Conservation (phyloP, 2,329 filamentous ascomycete species). For the Epicoccum sorghinum region DNA sequence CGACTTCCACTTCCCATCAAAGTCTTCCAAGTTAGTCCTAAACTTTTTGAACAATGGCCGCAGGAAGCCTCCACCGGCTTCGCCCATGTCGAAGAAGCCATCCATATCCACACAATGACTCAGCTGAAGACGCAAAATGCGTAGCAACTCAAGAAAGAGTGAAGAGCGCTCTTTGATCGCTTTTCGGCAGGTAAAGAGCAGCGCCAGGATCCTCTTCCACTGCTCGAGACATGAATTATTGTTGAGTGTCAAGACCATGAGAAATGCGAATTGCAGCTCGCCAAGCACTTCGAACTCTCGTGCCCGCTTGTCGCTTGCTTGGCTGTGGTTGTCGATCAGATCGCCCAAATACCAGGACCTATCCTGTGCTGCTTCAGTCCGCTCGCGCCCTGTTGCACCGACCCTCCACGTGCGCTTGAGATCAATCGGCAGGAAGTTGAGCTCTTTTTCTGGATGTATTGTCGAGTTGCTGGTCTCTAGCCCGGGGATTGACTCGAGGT, state of each 20-base stretch:
- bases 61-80: conserved; percentile 60
- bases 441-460: conserved; percentile 46
- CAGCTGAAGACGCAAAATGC: conserved; percentile 59
- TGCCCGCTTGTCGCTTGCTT: conserved; percentile 30
- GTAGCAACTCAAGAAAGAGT: conserved; percentile 61
- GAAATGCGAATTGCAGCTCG: conserved; percentile 67
- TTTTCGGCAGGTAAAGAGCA: conserved; percentile 62
- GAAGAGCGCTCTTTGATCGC: conserved; percentile 57
- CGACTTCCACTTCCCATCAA: conserved; percentile 48
- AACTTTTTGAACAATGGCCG: conserved; percentile 60
- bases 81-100: conserved; percentile 65
- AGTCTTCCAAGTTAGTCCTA: conserved; percentile 57
- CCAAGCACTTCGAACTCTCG: conserved; percentile 54
- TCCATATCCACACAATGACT: conserved; percentile 64
- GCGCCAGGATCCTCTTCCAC: conserved; percentile 64
- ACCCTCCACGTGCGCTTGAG: conserved; percentile 67
- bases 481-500: conserved; percentile 66
- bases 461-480: conserved; percentile 47
- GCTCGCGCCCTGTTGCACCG: conserved; percentile 65
- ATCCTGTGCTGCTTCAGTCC: conserved; percentile 67
- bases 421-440: conserved; percentile 64
- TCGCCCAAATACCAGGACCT: conserved; percentile 66
- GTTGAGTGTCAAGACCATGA: conserved; percentile 68
- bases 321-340: conserved; percentile 54
- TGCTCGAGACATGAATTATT: conserved; percentile 71